A percentile compares a stretch with the other conserved stretches of the same genome.
These are phyloP conservation scores for Litsea cubeba DNA, from an alignment of 164 flowering plant species.

Conservation along the genomic window DNA sequence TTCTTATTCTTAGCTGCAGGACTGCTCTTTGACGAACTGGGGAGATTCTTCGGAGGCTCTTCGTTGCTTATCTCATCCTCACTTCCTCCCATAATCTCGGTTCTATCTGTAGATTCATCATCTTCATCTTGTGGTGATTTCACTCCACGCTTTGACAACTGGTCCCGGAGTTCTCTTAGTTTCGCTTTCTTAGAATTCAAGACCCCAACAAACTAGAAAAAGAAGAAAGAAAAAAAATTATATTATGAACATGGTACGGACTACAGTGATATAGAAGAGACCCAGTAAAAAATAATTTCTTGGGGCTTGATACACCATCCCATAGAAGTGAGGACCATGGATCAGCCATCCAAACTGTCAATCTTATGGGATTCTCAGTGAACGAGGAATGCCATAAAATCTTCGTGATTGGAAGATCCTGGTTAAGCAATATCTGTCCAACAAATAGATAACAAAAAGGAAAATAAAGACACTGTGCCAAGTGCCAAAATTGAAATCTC, in stretches of 20 bases:
- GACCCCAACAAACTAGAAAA: slow-evolving; percentile 61
- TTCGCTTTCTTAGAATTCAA: slow-evolving; percentile 83
- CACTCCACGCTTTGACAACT: slow-evolving; percentile 32
- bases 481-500: no score
- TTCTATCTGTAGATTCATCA: slow-evolving; percentile 53
- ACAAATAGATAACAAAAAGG: neutral
- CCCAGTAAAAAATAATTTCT: no score
- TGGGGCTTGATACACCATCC: neutral
- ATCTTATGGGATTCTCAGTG: neutral
- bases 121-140: slow-evolving; percentile 37
- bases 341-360: neutral
- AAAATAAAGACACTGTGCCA: no score
- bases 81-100: slow-evolving; percentile 46
- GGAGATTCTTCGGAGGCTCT: slow-evolving; percentile 20
- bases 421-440: neutral
- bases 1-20: slow-evolving; percentile 38
- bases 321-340: neutral
- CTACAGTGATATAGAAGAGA: no score
- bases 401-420: neutral
- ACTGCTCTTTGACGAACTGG: slow-evolving; percentile 35
- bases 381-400: neutral
- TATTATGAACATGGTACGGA: neutral
- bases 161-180: slow-evolving; percentile 69
- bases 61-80: slow-evolving; percentile 33
- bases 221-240: slow-evolving; percentile 4